Conservation (phyloP, 192 early-diverging fungal genomes). For the Coemansia sp. region DNA sequence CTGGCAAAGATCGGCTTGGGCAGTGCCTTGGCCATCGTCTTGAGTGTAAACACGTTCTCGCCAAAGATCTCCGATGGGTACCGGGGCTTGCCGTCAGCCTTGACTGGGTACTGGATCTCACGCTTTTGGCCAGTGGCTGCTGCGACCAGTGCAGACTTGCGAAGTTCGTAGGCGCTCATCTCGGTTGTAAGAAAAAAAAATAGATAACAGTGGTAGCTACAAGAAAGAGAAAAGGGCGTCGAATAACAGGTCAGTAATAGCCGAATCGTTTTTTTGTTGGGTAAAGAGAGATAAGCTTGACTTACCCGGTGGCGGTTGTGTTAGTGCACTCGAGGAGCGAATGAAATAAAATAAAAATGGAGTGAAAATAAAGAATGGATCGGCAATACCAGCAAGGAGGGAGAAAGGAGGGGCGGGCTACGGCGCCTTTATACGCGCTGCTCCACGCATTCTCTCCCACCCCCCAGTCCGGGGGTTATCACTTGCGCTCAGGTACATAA, state of each 20-base stretch:
- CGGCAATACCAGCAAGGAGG: not conserved
- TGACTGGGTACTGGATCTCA: constrained; percentile 74
- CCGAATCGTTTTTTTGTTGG: not conserved
- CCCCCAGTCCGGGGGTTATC: not conserved
- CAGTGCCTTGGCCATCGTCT: constrained; percentile 82
- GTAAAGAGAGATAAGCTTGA: not conserved
- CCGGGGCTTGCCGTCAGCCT: constrained; percentile 66
- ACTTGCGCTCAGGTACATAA: not conserved
- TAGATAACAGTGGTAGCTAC: not conserved
- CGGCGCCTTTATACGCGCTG: not conserved
- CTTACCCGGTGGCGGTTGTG: not conserved
- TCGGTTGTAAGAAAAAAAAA: not conserved
- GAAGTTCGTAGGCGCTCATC: constrained; percentile 53
- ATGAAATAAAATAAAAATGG: not conserved
- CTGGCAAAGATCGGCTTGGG: constrained; percentile 95
- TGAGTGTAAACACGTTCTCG: constrained; percentile 91
- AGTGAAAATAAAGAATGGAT: not conserved
- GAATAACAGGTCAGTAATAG: not conserved
- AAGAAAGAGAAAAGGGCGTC: not conserved
- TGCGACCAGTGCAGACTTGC: constrained; percentile 62
- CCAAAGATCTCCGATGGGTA: constrained; percentile 92
- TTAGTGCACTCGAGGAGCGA: not conserved
- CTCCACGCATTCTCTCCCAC: not conserved
- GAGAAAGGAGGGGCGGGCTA: not conserved
- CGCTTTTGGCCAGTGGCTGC: constrained; percentile 68